Evolutionary conservation across 495 filamentous ascomycete species (phyloP), one percentile per base, ranked within the genome.

Genomic region (Penicillium simplicissimum): DNA sequence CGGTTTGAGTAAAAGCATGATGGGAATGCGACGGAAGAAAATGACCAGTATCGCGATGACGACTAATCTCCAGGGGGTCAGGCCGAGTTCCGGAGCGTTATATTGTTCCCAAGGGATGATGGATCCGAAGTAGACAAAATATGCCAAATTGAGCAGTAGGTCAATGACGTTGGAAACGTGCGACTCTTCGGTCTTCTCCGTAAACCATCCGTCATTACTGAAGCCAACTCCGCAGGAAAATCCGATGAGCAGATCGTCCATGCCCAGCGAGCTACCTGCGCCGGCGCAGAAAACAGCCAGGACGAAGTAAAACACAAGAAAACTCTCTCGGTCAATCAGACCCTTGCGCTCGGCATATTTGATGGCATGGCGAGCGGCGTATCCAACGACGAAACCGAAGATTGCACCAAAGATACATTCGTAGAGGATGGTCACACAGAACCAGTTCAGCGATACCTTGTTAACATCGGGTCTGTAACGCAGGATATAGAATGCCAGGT

Each of bases 161-260:
- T 99, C 96, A 71, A 99, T 97, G 74, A 99, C 96, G 85, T 98
- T 97, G 71, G 95, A 97, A 23, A 99, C 96, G 71, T 97, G 94
- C 1, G 96, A 91, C 68, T 99, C 96, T 70, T 99, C 96, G 0
- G 96, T 99, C 80, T 97, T 97, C 70, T 97, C 90, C 11, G 89
- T 91, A 70, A 98, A 99, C 96, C 96, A 99, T 56, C 96, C 96
- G 71, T 98, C 96, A 70, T 99, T 98, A 65, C 92, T 96, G 80
- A 99, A 99, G 25, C 95, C 96, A 25, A 98, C 94, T 57, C 96
- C 96, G 43, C 89, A 90, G 17, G 93, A 86, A 68, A 99, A 99
- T 40, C 96, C 96, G 42, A 99, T 92, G 28, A 99, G 84, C n/a
- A 99, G 79, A 70, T 99, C 96, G 74, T 99, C 96, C 62, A 96